Conservation (phyloP, 2,329 filamentous ascomycete genomes). For the Falciphora oryzae region DNA sequence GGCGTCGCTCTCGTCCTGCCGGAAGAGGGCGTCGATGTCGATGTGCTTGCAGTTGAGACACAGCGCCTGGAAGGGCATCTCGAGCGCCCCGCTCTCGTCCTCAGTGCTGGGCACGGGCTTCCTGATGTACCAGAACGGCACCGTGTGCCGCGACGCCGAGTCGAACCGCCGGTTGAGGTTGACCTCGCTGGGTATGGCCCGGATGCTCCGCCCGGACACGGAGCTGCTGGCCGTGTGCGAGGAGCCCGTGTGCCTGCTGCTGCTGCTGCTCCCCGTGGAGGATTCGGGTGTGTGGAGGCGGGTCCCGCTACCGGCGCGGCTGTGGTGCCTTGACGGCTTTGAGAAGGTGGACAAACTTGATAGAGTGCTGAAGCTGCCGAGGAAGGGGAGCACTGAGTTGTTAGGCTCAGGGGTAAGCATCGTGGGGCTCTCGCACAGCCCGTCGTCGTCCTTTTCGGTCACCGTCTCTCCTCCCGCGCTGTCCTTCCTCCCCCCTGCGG, state of each 20-base stretch:
- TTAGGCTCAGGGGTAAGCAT: not conserved
- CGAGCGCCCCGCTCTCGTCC: not conserved
- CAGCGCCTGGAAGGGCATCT: not conserved
- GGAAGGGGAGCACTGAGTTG: not conserved
- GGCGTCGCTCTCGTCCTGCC: not conserved
- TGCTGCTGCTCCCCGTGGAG: not conserved
- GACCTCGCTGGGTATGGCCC: not conserved
- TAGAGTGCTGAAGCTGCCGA: not conserved
- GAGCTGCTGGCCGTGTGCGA: constrained; percentile 6
- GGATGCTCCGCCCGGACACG: not conserved
- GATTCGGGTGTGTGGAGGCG: constrained; percentile 4
- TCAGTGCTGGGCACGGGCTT: not conserved
- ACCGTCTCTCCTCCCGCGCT: too few species aligned
- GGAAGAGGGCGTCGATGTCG: constrained; percentile 2
- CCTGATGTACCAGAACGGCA: constrained; percentile 6
- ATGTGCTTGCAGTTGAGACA: constrained; percentile 7
- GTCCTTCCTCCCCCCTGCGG: too few species aligned
- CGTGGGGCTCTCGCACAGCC: not conserved
- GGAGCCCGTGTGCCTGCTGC: not conserved
- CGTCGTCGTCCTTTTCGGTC: not conserved
- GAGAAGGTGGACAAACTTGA: not conserved
- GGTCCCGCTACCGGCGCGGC: constrained; percentile 6
- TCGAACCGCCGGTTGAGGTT: constrained; percentile 10
- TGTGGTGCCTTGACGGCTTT: constrained; percentile 5
- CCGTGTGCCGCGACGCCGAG: not conserved